A percentile compares a stretch with the other conserved stretches of the same genome.
phyloP scores from a whole-genome alignment of 495 filamentous ascomycete genomes.

The Annulohypoxylon moriforme region DNA sequence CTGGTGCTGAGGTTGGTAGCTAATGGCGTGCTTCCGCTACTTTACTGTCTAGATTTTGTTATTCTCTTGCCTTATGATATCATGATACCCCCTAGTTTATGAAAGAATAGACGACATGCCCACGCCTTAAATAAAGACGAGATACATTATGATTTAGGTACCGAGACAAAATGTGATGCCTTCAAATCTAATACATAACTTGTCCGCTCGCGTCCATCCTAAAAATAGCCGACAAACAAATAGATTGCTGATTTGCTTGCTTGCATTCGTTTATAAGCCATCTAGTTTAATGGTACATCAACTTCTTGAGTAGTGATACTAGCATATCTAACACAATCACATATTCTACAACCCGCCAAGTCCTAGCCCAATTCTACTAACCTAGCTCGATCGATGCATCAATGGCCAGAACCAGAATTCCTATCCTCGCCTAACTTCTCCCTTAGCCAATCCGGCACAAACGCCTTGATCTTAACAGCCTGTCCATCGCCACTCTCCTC shows the following conservation, averaged over 20 bases:
- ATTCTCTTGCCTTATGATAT: not conserved
- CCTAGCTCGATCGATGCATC: too few relatives aligned
- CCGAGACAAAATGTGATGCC: not conserved
- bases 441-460: constrained; percentile 83
- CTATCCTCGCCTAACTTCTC: constrained; percentile 47
- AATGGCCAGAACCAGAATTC: not conserved
- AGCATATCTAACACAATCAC: not conserved
- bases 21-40: not conserved
- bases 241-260: not conserved
- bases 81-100: constrained; percentile 35
- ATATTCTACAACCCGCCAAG: not conserved
- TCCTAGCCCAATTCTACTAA: not conserved
- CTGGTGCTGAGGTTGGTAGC: not conserved
- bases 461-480: constrained; percentile 77
- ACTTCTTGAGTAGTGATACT: not conserved
- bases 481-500: constrained; percentile 45
- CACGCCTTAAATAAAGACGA: not conserved
- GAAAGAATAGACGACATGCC: constrained; percentile 7
- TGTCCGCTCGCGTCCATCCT: not conserved
- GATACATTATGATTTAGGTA: not conserved
- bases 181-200: not conserved
- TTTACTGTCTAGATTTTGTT: not conserved
- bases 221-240: not conserved
- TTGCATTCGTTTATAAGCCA: not conserved
- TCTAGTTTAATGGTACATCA: not conserved